A percentile compares a stretch with the other conserved stretches of the same genome.
Conservation (phyloP, 352 stramenopile genomes). For the Pythium rishiriense region DNA sequence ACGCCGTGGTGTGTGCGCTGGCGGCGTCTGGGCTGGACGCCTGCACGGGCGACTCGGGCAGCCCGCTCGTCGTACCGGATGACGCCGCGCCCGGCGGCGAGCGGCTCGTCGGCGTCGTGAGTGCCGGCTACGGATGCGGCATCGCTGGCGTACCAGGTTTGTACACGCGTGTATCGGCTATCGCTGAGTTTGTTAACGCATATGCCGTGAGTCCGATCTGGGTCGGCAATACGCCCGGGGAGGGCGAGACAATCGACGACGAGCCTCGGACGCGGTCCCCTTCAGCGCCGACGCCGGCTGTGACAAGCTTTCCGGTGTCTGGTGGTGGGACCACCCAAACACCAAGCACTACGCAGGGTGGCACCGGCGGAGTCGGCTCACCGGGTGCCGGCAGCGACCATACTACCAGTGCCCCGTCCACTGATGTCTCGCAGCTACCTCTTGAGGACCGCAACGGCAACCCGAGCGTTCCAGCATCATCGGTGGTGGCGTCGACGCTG, state of each 20-base stretch:
- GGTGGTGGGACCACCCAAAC: not conserved
- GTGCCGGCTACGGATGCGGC: constrained; percentile 40
- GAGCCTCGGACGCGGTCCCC: not conserved
- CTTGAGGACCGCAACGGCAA: constrained; percentile 21
- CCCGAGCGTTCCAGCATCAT: not conserved
- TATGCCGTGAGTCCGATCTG: constrained; percentile 22
- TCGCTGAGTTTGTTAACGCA: constrained; percentile 32
- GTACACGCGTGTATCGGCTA: constrained; percentile 35
- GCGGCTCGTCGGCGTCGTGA: constrained; percentile 36
- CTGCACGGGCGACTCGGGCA: constrained; percentile 41
- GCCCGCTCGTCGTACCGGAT: constrained; percentile 30
- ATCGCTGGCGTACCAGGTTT: constrained; percentile 34
- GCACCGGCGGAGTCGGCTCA: not conserved
- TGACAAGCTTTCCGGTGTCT: not conserved
- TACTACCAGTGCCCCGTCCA: not conserved
- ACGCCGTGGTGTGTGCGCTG: constrained; percentile 33
- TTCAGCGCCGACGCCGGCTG: not conserved
- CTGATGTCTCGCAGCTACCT: constrained; percentile 16
- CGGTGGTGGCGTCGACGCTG: not conserved
- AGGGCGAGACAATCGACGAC: not conserved
- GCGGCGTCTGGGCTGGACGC: constrained; percentile 29
- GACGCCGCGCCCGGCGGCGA: constrained; percentile 7
- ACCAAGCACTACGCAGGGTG: not conserved
- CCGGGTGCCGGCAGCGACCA: not conserved
- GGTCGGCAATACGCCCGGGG: not conserved